These are phyloP conservation scores for Pinus taeda DNA, from an alignment of 75 land plant species.

Conservation along the genomic window DNA sequence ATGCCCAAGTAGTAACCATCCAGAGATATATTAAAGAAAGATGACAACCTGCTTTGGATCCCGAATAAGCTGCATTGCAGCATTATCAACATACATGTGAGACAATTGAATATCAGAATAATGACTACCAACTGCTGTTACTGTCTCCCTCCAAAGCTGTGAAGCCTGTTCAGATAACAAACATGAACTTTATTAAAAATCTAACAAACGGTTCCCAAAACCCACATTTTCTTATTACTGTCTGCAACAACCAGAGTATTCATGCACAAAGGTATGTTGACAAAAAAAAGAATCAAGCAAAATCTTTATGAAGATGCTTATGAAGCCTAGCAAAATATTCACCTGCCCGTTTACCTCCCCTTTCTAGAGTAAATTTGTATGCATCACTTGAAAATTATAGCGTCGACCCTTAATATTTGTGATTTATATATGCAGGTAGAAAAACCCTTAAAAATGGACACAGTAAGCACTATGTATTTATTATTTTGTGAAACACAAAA, in stretches of 20 bases:
- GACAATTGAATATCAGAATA: slow-evolving; percentile 91
- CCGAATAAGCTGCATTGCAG: slow-evolving; percentile 97
- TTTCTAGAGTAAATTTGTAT: neutral
- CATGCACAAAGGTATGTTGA: neutral
- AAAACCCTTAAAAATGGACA: neutral
- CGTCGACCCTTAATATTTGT: neutral
- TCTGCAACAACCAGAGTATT: neutral
- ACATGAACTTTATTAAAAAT: neutral
- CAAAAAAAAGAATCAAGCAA: neutral
- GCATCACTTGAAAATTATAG: too few relatives aligned
- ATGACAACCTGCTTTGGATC: slow-evolving; percentile 85
- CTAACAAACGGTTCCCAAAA: neutral
- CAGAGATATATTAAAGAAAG: neutral
- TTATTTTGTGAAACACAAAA: neutral
- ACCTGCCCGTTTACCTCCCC: too few relatives aligned
- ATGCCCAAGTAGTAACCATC: neutral
- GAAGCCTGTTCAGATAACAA: slow-evolving; percentile 55
- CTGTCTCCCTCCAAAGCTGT: slow-evolving; percentile 86
- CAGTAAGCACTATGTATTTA: neutral
- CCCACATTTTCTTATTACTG: too few relatives aligned
- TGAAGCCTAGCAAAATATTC: too few relatives aligned
- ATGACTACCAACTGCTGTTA: slow-evolving; percentile 56
- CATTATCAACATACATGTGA: slow-evolving; percentile 99
- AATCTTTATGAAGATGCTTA: too few relatives aligned
- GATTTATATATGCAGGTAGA: neutral